Base-by-base conservation (phyloP, 1,139 yeast species). In the Kodamaea ohmeri region DNA sequence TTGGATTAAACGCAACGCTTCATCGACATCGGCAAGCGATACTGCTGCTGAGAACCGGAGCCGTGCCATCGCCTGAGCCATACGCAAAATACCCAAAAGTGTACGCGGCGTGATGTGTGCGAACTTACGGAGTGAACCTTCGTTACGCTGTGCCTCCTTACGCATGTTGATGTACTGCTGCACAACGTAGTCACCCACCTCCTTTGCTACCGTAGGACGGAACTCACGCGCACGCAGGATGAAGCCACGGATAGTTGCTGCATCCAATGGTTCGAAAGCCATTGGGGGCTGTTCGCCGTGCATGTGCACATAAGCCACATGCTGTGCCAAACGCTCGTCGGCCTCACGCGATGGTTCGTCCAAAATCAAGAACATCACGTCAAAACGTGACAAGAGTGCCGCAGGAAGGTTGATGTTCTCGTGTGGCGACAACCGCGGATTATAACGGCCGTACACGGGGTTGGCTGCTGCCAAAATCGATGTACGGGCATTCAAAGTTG, bases 401-500 rank as follows among this genome's bases (percentile, higher is more conserved):
- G 98, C 97, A 11, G 98, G 99, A 41, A 94, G 71, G 57, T 94
- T 92, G 61, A 94, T 92, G 61, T 94, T 94, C 53, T 92, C 97
- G 47, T 89, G 84, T 3, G 98, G 97, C 4, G 96, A 85, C 40
- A 92, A 64, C 48, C 79, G 76, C 31, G 96, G 87, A 62, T 94
- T 92, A 63, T 94, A 94, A 48, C 98, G 78, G 43, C 98, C 98
- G 59, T 86, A 90, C 26, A 92, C 68, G 12, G 99, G 99, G 66
- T 94, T 94, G 6, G 99, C 99, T 25, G 98, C 98, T 0, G 99
- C 98, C 46, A 94, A 65, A 44, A 94, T 87, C 1, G 97, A 89
- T 1, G 98, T 80, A 61, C 99, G 78, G 9, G 99, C 98, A 60
- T 94, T 94, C 49, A 94, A 71, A 1, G 97, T 89, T 6, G 99